Base-by-base conservation (phyloP, 441 rosid genomes). In the Hura crepitans region DNA sequence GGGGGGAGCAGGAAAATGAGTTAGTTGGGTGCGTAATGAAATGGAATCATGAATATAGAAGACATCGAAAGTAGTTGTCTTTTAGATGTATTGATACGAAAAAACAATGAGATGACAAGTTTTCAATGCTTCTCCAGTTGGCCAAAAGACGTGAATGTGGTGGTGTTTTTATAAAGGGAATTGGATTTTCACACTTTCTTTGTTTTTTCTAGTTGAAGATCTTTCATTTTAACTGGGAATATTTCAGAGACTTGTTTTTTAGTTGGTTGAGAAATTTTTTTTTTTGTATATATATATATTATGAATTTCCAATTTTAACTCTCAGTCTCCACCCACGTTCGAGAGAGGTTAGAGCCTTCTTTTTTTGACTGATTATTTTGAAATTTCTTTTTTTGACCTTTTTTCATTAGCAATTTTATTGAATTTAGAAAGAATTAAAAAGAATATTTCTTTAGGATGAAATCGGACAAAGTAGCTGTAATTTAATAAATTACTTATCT, bases 1-100 rank as follows among this genome's bases (percentile, higher is more conserved):
- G 12, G 50, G 58, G 64, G 13, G 20, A 27, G 39, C 14, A 57
- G 18, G 46, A 46, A 56, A 30, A 51, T 6, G 57, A 35, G 37
- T 25, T 35, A 53, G 62, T 22, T 54, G 27, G 60, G 37, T 25
- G 27, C 12, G 30, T 17, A 55, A 9, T 10, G 13, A 42, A 42
- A 30, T 13, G 30, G 35, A 39, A 67, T 47, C 28, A 30, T 25
- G 15, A 60, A 53, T 53, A 55, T 71, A 57, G 78, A 43, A 66
- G 65, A 65, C 64, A 73, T 58, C 73, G 75, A 63, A 42, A 37
- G 57, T 5, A 37, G 50, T 51, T 63, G 72, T 62, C 66, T 55
- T 39, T 0, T 20, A 11, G 63, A 42, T 31, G 56, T 31, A 31
- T 20, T 11, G 13, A 20, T 33, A 15, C 49, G 20, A 4, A 18